phyloP scores from a whole-genome alignment of 1,139 yeast genomes.

The Sugiyamaella grinbergsii region DNA sequence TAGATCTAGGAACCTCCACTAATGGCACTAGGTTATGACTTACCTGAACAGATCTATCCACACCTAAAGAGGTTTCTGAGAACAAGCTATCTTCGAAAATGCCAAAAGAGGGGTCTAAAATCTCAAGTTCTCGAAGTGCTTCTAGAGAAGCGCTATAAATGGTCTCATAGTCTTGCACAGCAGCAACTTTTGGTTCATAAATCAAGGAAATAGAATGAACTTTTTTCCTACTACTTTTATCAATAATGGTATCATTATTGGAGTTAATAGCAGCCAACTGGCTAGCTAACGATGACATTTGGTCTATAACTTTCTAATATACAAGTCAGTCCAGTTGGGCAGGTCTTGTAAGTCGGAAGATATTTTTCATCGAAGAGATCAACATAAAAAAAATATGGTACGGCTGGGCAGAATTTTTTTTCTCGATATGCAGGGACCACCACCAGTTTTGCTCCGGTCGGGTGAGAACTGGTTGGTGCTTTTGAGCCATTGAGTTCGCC shows the following conservation, averaged over 20 bases:
- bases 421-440: slow-evolving; percentile 7
- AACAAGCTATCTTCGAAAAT: slow-evolving; percentile 73
- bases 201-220: slow-evolving; percentile 86
- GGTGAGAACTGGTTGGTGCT: no score
- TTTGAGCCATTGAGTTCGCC: no score
- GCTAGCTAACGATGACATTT: slow-evolving; percentile 55
- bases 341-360: no score
- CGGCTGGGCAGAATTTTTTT: slow-evolving; percentile 4
- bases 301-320: neutral
- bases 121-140: slow-evolving; percentile 72
- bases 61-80: slow-evolving; percentile 71
- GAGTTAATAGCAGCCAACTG: slow-evolving; percentile 77
- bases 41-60: slow-evolving; percentile 77
- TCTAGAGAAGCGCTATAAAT: slow-evolving; percentile 72
- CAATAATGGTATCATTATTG: slow-evolving; percentile 73
- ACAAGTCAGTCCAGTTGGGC: no score
- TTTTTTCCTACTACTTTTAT: slow-evolving; percentile 82
- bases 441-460: no score
- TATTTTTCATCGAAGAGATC: neutral
- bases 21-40: slow-evolving; percentile 50
- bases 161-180: slow-evolving; percentile 87
- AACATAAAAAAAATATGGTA: neutral
- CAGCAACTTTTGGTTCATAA: slow-evolving; percentile 84
- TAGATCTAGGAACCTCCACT: no score
- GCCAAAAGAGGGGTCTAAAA: slow-evolving; percentile 71